Percentiles rank a stretch among this genome's conserved stretches.
Conservation (phyloP, 805 yeast species). For the Priceomyces medius region DNA sequence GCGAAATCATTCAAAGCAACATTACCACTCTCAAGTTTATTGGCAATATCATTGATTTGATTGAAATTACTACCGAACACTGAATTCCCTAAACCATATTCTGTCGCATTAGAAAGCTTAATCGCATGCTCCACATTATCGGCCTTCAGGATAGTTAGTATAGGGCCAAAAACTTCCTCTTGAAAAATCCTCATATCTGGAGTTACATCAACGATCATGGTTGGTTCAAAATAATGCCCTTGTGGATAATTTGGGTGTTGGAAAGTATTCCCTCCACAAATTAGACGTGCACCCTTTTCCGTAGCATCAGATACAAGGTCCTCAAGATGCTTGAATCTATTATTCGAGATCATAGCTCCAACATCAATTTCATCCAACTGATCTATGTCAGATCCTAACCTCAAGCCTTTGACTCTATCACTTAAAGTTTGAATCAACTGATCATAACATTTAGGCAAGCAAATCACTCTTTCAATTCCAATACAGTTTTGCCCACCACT, state of each 20-base stretch:
- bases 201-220: constrained; percentile 79
- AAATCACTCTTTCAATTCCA: constrained; percentile 92
- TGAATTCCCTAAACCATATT: constrained; percentile 89
- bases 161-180: constrained; percentile 94
- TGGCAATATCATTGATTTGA: constrained; percentile 62
- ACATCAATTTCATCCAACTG: constrained; percentile 87
- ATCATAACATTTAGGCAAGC: constrained; percentile 68
- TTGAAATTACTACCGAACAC: constrained; percentile 70
- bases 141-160: constrained; percentile 78
- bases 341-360: constrained; percentile 91
- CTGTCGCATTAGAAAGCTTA: constrained; percentile 75
- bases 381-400: constrained; percentile 90
- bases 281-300: constrained; percentile 70
- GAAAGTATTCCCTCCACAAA: constrained; percentile 79
- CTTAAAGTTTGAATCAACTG: constrained; percentile 55
- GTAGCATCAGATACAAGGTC: constrained; percentile 71
- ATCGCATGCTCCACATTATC: constrained; percentile 64
- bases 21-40: constrained; percentile 73
- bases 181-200: constrained; percentile 73
- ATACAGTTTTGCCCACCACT: constrained; percentile 98
- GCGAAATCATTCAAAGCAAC: constrained; percentile 98
- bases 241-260: constrained; percentile 91
- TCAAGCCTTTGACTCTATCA: constrained; percentile 55
- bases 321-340: constrained; percentile 69
- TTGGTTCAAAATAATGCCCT: constrained; percentile 92